Evolutionary conservation across 805 yeast species (phyloP).

Genomic region (Cyberlindnera lachancei): DNA sequence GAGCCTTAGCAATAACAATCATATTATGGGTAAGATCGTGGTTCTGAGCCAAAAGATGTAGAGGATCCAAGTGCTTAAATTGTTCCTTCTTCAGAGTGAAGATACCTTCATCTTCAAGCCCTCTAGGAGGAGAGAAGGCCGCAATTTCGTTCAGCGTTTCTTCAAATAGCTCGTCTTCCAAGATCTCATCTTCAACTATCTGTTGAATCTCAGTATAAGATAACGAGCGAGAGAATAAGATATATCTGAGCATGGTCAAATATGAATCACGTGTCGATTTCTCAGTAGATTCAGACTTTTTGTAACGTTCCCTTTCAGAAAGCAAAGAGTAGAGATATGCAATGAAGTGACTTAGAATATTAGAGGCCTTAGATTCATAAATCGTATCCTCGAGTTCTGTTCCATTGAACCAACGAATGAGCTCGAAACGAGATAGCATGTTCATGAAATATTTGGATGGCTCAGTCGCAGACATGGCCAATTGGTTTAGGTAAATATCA

Average conservation of each 20-base stretch:
- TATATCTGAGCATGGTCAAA: conserved; percentile 39
- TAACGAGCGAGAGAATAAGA: conserved; percentile 43
- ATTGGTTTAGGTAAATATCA: conserved; percentile 70
- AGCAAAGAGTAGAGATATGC: conserved; percentile 61
- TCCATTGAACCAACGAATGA: conserved; percentile 41
- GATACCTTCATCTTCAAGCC: conserved; percentile 59
- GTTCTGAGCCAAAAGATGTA: conserved; percentile 37
- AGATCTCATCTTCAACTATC: conserved; percentile 27
- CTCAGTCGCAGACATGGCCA: conserved; percentile 43
- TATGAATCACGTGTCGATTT: conserved; percentile 25
- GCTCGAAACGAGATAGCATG: conserved; percentile 53
- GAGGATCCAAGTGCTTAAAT: conserved; percentile 49
- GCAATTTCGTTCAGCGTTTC: conserved; percentile 58
- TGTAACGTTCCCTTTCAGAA: conserved; percentile 60
- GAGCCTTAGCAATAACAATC: conserved; percentile 35
- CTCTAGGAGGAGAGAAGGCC: conserved; percentile 55
- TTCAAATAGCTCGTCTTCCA: conserved; percentile 43
- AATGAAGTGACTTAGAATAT: conserved; percentile 74
- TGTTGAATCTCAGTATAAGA: conserved; percentile 45
- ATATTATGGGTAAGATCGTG: conserved; percentile 46
- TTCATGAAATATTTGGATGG: conserved; percentile 48
- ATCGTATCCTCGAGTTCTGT: conserved; percentile 33
- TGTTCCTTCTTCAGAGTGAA: conserved; percentile 47
- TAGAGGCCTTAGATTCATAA: conserved; percentile 38
- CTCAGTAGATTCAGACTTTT: conserved; percentile 29